Conservation (phyloP, 495 filamentous ascomycete genomes). For the Schizothecium vesticola region DNA sequence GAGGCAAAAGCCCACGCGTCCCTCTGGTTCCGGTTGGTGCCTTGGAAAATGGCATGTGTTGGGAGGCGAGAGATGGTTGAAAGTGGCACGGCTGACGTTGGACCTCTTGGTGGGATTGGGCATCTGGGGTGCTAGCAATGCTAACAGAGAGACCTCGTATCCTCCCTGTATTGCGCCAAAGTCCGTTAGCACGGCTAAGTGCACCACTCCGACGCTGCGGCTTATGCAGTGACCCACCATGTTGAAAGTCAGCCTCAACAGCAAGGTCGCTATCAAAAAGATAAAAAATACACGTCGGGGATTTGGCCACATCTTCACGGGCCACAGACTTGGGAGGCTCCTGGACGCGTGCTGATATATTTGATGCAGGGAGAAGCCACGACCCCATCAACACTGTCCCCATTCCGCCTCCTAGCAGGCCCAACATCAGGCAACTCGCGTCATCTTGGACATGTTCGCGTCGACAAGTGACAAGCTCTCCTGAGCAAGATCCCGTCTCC, state of each 20-base stretch:
- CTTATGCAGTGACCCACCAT: slow-evolving; percentile 14
- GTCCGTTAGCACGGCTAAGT: slow-evolving; percentile 12
- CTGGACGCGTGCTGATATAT: not conserved
- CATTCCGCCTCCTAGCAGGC: not conserved
- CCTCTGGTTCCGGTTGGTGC: not conserved
- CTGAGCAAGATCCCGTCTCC: too few relatives aligned
- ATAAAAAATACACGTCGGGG: not conserved
- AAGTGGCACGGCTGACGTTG: slow-evolving; percentile 19
- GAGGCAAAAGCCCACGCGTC: not conserved
- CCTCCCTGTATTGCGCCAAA: not conserved
- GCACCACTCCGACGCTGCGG: slow-evolving; percentile 2
- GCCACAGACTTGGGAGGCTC: not conserved
- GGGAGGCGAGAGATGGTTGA: not conserved
- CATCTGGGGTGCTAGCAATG: not conserved
- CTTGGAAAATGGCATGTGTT: not conserved
- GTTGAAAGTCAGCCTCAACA: slow-evolving; percentile 17
- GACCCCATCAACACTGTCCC: not conserved
- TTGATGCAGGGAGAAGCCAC: not conserved
- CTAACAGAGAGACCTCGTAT: not conserved
- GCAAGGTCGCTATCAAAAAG: slow-evolving; percentile 6
- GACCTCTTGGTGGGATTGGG: not conserved
- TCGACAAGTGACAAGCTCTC: not conserved
- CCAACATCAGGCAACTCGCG: not conserved
- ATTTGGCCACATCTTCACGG: not conserved
- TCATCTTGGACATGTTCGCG: not conserved